phyloP scores from a whole-genome alignment of 441 rosid genomes.

The Populus hybrid region DNA sequence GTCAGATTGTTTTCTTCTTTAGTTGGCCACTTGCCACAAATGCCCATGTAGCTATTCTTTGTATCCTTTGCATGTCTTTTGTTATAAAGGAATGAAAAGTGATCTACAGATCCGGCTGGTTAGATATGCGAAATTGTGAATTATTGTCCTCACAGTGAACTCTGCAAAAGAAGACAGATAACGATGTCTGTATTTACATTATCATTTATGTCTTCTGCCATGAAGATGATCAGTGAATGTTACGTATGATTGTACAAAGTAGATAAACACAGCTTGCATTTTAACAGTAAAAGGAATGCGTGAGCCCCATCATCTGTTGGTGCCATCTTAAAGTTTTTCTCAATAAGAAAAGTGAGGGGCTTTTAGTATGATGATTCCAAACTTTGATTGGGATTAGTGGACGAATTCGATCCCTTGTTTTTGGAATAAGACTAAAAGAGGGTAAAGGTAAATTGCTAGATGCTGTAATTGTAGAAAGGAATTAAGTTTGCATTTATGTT shows the following conservation, averaged over 20 bases:
- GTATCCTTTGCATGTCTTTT: conserved; percentile 7
- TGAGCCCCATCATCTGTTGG: not conserved
- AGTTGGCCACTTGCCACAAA: not conserved
- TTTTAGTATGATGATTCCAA: not conserved
- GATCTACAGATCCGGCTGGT: not conserved
- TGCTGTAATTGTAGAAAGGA: not conserved
- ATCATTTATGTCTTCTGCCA: no score
- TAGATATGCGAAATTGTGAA: not conserved
- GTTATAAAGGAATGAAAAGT: not conserved
- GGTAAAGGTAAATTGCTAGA: not conserved
- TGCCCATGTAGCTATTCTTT: not conserved
- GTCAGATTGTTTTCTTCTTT: not conserved
- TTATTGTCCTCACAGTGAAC: not conserved
- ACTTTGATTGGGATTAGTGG: not conserved
- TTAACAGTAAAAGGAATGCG: not conserved
- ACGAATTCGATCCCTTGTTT: not conserved
- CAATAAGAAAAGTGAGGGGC: not conserved
- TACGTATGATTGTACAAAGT: not conserved
- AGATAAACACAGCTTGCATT: not conserved
- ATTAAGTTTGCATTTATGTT: not conserved
- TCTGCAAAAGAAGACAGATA: not conserved
- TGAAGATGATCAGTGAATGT: not conserved
- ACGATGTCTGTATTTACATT: not conserved
- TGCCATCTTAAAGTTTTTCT: not conserved
- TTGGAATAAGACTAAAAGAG: not conserved